Percentiles rank a stretch among this genome's conserved stretches.
These are phyloP conservation scores for Pyropia yezoensis DNA, from an alignment of 23 red algal species.

Conservation along the genomic window DNA sequence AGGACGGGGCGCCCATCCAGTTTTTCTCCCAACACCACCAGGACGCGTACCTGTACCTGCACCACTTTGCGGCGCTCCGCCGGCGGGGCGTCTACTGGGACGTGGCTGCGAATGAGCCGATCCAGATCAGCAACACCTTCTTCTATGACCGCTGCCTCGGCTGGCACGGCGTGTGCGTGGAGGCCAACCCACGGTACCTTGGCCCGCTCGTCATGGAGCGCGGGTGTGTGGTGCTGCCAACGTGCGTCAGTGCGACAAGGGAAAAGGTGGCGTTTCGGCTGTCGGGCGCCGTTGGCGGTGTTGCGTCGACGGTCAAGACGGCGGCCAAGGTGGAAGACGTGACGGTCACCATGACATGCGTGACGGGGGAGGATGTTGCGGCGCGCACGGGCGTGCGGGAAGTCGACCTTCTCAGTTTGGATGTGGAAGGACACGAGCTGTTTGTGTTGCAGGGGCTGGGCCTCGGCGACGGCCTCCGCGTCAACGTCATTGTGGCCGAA, in stretches of 20 bases:
- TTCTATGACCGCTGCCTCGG: conserved; percentile 47
- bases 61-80: conserved; percentile 28
- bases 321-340: too few relatives aligned
- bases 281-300: conserved; percentile 6
- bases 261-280: conserved; percentile 28
- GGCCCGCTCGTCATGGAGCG: conserved; percentile 9
- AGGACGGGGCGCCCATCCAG: too few relatives aligned
- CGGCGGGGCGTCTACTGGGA: conserved; percentile 45
- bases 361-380: conserved; percentile 10
- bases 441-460: conserved; percentile 35
- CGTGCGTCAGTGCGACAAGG: conserved; percentile 8
- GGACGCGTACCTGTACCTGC: conserved; percentile 41
- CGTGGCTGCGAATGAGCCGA: conserved; percentile 36
- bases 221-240: conserved; percentile 29
- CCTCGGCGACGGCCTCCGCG: conserved; percentile 14
- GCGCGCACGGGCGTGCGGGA: neutral
- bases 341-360: conserved; percentile 1
- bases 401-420: conserved; percentile 42
- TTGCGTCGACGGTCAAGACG: conserved; percentile 46
- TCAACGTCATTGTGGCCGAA: conserved; percentile 52
- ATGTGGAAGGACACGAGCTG: conserved; percentile 58
- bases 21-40: conserved; percentile 4
- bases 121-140: conserved; percentile 37
- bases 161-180: conserved; percentile 50
- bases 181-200: conserved; percentile 38